Evolutionary conservation across 2,329 filamentous ascomycete genomes (phyloP).

Genomic region (Aspergillus chevalieri): DNA sequence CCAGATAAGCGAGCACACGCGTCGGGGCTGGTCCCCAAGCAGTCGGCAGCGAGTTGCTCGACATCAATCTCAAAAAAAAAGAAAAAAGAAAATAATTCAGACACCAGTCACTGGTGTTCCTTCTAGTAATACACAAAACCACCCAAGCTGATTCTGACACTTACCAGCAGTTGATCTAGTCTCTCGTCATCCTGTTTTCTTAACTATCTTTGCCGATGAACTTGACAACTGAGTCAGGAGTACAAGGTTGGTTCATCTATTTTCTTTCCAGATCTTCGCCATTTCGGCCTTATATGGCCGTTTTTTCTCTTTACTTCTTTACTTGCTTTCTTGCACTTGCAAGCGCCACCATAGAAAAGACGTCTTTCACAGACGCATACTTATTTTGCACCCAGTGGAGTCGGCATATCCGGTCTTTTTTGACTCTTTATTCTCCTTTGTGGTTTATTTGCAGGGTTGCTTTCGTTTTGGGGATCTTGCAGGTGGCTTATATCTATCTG

Average conservation of each 20-base stretch:
- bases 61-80: constrained; percentile 7
- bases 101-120: constrained; percentile 6
- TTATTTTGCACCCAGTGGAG: not conserved
- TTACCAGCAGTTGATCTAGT: constrained; percentile 16
- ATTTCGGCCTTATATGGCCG: constrained; percentile 1
- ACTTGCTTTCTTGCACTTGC: constrained; percentile 1
- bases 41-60: not conserved
- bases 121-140: constrained; percentile 11
- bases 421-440: not conserved
- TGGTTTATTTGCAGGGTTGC: not conserved
- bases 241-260: constrained; percentile 30
- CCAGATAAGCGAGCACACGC: constrained; percentile 8
- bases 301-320: constrained; percentile 1
- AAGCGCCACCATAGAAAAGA: not conserved
- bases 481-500: constrained; percentile 9
- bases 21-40: constrained; percentile 26
- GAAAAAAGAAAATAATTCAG: not conserved
- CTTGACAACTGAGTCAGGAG: constrained; percentile 15
- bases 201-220: constrained; percentile 7
- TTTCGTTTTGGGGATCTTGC: constrained; percentile 4
- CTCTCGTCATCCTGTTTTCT: constrained; percentile 5
- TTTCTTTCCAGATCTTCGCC: constrained; percentile 16
- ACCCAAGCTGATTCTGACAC: constrained; percentile 19
- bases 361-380: not conserved
- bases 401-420: not conserved